A percentile compares a stretch with the other conserved stretches of the same genome.
These are phyloP conservation scores for Apiotrichum laibachii DNA, from an alignment of 1,284 basidiomycete genomes.

Conservation along the genomic window DNA sequence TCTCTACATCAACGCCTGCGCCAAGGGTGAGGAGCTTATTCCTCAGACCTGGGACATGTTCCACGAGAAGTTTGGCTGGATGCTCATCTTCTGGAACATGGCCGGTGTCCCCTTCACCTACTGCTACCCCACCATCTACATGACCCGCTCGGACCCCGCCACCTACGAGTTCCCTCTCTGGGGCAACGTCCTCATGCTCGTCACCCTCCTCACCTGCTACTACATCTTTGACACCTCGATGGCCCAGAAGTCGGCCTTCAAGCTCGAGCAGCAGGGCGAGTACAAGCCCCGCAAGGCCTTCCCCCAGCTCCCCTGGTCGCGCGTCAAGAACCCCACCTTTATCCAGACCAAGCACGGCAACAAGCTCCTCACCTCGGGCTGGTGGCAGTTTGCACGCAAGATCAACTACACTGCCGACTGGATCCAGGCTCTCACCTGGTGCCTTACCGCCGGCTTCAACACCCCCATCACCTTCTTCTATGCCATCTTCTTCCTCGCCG, in stretches of 20 bases:
- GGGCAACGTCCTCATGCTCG: slow-evolving; percentile 39
- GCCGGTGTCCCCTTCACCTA: slow-evolving; percentile 80
- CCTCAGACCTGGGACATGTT: slow-evolving; percentile 99
- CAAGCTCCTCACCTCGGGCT: slow-evolving; percentile 56
- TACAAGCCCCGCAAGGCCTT: slow-evolving; percentile 83
- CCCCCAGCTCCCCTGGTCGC: slow-evolving; percentile 85
- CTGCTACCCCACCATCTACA: slow-evolving; percentile 95
- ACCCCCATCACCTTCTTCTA: slow-evolving; percentile 94
- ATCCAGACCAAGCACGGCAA: slow-evolving; percentile 90
- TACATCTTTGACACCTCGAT: slow-evolving; percentile 89
- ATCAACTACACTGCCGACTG: slow-evolving; percentile 50
- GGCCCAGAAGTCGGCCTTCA: slow-evolving; percentile 97
- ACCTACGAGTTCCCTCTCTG: slow-evolving; percentile 79
- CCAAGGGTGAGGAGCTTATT: slow-evolving; percentile 93
- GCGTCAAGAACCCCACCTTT: slow-evolving; percentile 82
- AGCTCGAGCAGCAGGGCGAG: slow-evolving; percentile 92
- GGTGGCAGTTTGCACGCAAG: slow-evolving; percentile 75
- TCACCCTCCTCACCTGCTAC: slow-evolving; percentile 77
- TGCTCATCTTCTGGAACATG: slow-evolving; percentile 98
- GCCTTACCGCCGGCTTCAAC: slow-evolving; percentile 74
- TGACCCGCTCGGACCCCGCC: slow-evolving; percentile 88
- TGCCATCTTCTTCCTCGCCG: slow-evolving; percentile 85
- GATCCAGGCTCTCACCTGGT: slow-evolving; percentile 84
- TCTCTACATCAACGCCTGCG: slow-evolving; percentile 94
- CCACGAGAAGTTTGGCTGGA: slow-evolving; percentile 93